Evolutionary conservation across 306 rosid genomes (phyloP), one percentile per base, ranked within the genome.

Genomic region (Casuarina cunninghamiana): DNA sequence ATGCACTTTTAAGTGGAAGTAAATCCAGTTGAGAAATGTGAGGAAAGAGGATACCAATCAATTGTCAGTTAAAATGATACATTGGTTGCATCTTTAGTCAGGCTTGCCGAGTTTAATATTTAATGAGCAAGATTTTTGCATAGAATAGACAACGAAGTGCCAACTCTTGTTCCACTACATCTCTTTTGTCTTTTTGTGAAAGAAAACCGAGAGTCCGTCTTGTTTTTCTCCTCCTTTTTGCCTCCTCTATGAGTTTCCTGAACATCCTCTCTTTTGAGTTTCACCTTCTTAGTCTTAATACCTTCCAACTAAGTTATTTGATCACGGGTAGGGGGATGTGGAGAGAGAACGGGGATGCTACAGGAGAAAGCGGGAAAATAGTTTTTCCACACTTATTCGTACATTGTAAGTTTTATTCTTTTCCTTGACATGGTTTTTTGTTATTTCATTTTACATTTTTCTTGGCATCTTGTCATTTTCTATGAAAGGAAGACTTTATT

Each of bases 101-200:
- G 51, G 26, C 61, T 63, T 63, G n/a, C 12, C 3, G 17, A 63
- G 69, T 63, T 63, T 63, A 45, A 37, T 13, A 62, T 62, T 13
- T 44, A 62, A n/a, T 62, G 44, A 63, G 32, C 69, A 37, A 37
- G 69, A 63, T 63, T 39, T 62, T 44, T 63, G 45, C n/a, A 37
- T 63, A 8, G 46, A 45, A 63, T 63, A 63, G 5, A 38, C 69
- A 13, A n/a, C 35, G 26, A 44, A 63, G 15, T 63, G 32, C 10
- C 61, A 54, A 63, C 46, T 21, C 42, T 12, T 38, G 46, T 44
- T 63, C n/a, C 41, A 38, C 46, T 58, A 10, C 44, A 39, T 63
- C n/a, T 38, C 69, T 3, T 45, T 63, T 63, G 26, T 26, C 32
- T 63, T 46, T 15, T 5, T 38, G n/a, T 58, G 65, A 37, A 26